Percentiles rank a stretch among this genome's conserved stretches.
phyloP scores from a whole-genome alignment of 192 early-diverging fungal genomes.

The Coemansia sp. region DNA sequence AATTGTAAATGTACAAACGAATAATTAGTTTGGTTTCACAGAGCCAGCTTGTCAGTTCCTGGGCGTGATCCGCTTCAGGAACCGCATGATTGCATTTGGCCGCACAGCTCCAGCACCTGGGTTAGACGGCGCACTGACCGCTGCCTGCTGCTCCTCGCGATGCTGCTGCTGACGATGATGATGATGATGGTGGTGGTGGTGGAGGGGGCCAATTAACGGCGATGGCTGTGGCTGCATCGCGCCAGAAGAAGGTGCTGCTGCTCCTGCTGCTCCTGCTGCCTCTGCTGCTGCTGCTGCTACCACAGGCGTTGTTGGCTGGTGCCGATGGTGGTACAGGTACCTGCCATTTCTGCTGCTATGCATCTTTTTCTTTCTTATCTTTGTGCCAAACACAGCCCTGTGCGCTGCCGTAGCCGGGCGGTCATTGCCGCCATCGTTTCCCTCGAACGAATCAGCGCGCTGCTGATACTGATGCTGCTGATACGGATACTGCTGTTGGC shows the following conservation, averaged over 20 bases:
- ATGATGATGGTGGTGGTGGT: not conserved
- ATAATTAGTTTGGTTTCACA: not conserved
- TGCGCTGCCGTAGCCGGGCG: not conserved
- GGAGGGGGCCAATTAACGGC: not conserved
- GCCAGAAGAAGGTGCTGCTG: not conserved
- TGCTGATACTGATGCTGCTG: not conserved
- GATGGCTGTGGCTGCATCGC: not conserved
- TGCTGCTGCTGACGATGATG: no score
- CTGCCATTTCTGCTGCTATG: not conserved
- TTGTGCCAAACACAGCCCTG: conserved; percentile 3
- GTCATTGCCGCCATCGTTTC: not conserved
- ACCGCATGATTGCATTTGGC: conserved; percentile 48
- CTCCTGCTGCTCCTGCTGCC: not conserved
- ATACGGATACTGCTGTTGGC: not conserved
- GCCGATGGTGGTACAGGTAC: not conserved
- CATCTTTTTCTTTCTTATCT: not conserved
- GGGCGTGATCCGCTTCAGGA: conserved; percentile 46
- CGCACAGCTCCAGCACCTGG: conserved; percentile 18
- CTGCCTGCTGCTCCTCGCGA: not conserved
- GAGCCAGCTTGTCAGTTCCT: conserved; percentile 10
- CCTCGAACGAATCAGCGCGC: not conserved
- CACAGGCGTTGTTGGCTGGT: conserved; percentile 5
- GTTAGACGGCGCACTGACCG: not conserved
- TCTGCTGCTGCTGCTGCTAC: not conserved
- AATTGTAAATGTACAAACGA: not conserved